Conservation (phyloP, 306 rosid genomes). For the Citrullus amarus region DNA sequence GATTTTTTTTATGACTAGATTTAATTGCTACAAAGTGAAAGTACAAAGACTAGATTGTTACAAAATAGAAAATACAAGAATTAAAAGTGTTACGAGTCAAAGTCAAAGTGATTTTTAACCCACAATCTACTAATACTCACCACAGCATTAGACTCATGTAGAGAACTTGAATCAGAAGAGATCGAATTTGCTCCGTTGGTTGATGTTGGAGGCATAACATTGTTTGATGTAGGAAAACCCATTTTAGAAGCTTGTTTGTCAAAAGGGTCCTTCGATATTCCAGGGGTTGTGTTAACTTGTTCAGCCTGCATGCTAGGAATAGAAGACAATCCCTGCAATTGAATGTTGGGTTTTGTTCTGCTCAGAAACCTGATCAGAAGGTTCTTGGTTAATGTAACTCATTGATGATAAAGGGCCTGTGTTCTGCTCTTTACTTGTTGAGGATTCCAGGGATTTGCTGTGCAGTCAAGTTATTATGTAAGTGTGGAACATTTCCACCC, state of each 20-base stretch:
- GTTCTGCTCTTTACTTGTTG: constrained; percentile 50
- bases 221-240: constrained; percentile 40
- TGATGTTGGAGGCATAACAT: constrained; percentile 33
- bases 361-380: constrained; percentile 47
- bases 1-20: too few relatives aligned
- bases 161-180: constrained; percentile 35
- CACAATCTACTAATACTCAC: constrained; percentile 20
- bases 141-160: constrained; percentile 29
- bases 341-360: constrained; percentile 42
- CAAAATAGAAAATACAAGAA: too few relatives aligned
- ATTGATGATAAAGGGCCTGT: constrained; percentile 32
- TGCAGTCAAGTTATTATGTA: constrained; percentile 35
- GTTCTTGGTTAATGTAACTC: constrained; percentile 56
- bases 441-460: constrained; percentile 57
- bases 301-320: constrained; percentile 42
- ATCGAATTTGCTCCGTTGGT: constrained; percentile 18
- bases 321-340: constrained; percentile 50
- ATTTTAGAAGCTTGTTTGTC: constrained; percentile 49
- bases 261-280: constrained; percentile 30
- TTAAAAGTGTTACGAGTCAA: too few relatives aligned
- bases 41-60: too few relatives aligned
- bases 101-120: background rate
- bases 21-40: too few relatives aligned
- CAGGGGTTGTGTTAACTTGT: constrained; percentile 42
- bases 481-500: constrained; percentile 50